These are phyloP conservation scores for Hypoxylon trugodes DNA, from an alignment of 495 filamentous ascomycete species.

Conservation along the genomic window DNA sequence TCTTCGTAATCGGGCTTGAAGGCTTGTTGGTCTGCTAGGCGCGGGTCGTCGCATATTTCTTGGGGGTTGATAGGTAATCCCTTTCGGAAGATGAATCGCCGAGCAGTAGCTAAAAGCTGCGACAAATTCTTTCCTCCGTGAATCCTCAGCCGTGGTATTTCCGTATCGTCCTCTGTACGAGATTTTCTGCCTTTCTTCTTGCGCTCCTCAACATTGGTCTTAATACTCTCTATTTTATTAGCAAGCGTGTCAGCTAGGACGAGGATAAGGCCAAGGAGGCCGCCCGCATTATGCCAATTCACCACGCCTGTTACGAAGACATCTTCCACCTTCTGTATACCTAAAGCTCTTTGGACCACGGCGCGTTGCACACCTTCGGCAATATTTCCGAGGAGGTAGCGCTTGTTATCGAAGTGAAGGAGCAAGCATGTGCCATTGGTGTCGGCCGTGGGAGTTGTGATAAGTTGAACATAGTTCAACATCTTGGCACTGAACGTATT, in stretches of 20 bases:
- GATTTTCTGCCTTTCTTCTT: slow-evolving; percentile 42
- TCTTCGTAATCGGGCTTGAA: slow-evolving; percentile 74
- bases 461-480: slow-evolving; percentile 74
- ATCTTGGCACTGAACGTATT: slow-evolving; percentile 53
- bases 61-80: slow-evolving; percentile 72
- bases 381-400: slow-evolving; percentile 88
- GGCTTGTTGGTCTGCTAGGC: slow-evolving; percentile 11
- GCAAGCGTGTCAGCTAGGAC: slow-evolving; percentile 73
- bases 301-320: slow-evolving; percentile 82
- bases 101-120: slow-evolving; percentile 81
- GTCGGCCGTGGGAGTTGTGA: slow-evolving; percentile 88
- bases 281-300: slow-evolving; percentile 79
- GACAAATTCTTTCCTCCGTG: slow-evolving; percentile 80
- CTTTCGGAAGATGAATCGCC: slow-evolving; percentile 88
- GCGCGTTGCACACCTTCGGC: slow-evolving; percentile 88
- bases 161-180: slow-evolving; percentile 12
- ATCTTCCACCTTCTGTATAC: slow-evolving; percentile 68
- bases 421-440: slow-evolving; percentile 81
- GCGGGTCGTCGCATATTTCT: slow-evolving; percentile 66
- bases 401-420: slow-evolving; percentile 78
- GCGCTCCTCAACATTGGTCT: slow-evolving; percentile 41
- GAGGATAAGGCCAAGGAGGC: slow-evolving; percentile 83
- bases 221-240: slow-evolving; percentile 35
- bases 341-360: slow-evolving; percentile 67
- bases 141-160: slow-evolving; percentile 63